Base-by-base conservation (phyloP, 768 basidiomycete genomes). In the Tephrocybe sp. region DNA sequence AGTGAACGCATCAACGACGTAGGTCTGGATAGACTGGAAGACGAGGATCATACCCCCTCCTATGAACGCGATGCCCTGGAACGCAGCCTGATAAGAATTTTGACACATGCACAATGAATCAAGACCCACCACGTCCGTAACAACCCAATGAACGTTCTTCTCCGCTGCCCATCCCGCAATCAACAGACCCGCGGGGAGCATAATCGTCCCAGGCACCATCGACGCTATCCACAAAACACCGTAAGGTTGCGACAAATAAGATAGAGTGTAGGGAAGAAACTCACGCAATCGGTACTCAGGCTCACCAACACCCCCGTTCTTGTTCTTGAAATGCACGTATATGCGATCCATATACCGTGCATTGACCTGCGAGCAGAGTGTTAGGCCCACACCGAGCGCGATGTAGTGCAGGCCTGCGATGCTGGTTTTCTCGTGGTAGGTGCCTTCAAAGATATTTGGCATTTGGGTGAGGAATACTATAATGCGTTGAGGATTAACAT, bases 151-250 rank as follows among this genome's bases (percentile, higher is more conserved):
- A 0, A 83, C 62, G 9, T 69, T 61, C 0, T 70, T 56, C 55
- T 86, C 68, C 4, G 84, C 82, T 0, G 79, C 70, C 87, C 89
- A 92, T 1, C 90, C 89, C 5, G 80, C 63, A 5, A 92, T 70
- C 19, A 92, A 65, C 12, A 91, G 65, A 0, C 89, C 89, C 9
- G 80, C 63, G 0, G 92, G 89, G 9, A 90, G 69, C 3, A 82
- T 11, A 16, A 86, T 53, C 0, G 80, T 77, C 0, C 79, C 84
- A 3, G 80, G 72, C 5, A 86, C 51, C 76, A 87, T 81, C 0
- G 77, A 66, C 0, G 82, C 85, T n/a, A n/a, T n/a, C n/a, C n/a
- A n/a, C n/a, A n/a, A n/a, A n/a, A n/a, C n/a, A n/a, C n/a, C n/a
- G n/a, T n/a, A n/a, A n/a, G n/a, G n/a, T n/a, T 87, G 36, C 11